Base-by-base conservation (phyloP, 306 rosid genomes). In the Dalbergia cultrata region DNA sequence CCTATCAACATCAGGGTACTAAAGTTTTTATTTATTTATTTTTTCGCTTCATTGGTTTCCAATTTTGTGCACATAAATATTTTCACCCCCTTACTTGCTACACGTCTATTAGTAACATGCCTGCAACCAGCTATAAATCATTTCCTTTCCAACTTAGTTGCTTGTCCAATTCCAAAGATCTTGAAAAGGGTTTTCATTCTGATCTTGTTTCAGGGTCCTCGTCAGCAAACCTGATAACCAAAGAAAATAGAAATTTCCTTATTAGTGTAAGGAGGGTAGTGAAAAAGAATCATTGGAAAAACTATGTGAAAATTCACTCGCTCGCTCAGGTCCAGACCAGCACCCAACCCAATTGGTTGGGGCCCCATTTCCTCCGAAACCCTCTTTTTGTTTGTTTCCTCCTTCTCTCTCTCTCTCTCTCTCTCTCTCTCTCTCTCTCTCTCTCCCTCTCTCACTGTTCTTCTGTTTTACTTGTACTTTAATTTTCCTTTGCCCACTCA, bases 331-430 rank as follows among this genome's bases (percentile, higher is more conserved):
- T 41, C 74, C 85, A 74, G 81, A 3, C 31, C 31, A 26, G 3
- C 81, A 35, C 80, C 49, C 43, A 83, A 65, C 83, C 85, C 78
- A 44, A 71, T 70, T 56, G 75, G 17, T 78, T 35, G 58, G 86
- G 86, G 83, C 61, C 94, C 93, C 91, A 85, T 84, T 4, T 3
- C 41, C 66, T 69, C 84, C 85, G 74, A 77, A 86, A 85, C 72
- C 3, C 79, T 5, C 5, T 79, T 87, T 84, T 90, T 87, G 84
- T 84, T 37, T 37, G 41, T 37, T 37, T 37, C 41, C 5, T 4
- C 5, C 41, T 37, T 37, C 7, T 37, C 52, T n/a, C 63, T 33
- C 31, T 26, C 52, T 14, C 63, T 41, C 52, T n/a, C 63, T 33
- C 31, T 26, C 52, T 14, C 63, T 41, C 5, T 4, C 5, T 7